Conservation (phyloP, 768 basidiomycete genomes). For the Boletus rubescentipes region DNA sequence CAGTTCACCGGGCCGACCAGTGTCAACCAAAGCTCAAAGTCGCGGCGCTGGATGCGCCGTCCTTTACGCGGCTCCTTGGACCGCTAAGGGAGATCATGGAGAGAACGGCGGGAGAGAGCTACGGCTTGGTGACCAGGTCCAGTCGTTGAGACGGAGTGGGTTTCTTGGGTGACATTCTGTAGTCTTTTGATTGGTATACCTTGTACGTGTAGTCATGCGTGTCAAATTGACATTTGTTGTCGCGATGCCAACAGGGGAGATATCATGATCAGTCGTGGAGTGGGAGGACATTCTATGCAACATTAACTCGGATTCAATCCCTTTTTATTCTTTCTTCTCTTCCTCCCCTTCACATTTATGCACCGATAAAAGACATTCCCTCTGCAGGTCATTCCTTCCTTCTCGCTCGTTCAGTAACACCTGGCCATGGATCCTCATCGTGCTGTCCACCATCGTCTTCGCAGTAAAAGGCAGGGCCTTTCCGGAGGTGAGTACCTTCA, state of each 20-base stretch:
- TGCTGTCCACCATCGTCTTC: slow-evolving; percentile 17
- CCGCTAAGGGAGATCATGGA: slow-evolving; percentile 93
- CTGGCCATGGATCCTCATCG: slow-evolving; percentile 21
- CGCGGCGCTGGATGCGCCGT: slow-evolving; percentile 87
- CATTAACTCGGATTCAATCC: neutral
- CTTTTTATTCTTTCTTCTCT: neutral
- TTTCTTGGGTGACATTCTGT: slow-evolving; percentile 6
- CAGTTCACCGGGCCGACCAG: slow-evolving; percentile 47
- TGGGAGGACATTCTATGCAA: slow-evolving; percentile 8
- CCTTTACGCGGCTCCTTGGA: slow-evolving; percentile 92
- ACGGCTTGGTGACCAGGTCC: slow-evolving; percentile 40
- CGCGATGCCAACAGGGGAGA: slow-evolving; percentile 32
- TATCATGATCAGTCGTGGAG: slow-evolving; percentile 3
- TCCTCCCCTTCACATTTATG: slow-evolving; percentile 9
- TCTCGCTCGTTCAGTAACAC: slow-evolving; percentile 14
- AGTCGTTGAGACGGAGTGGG: slow-evolving; percentile 28
- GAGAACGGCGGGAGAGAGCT: slow-evolving; percentile 77
- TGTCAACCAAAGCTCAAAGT: slow-evolving; percentile 76
- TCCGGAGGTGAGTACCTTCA: slow-evolving; percentile 26
- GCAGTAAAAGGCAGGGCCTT: slow-evolving; percentile 29
- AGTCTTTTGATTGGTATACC: slow-evolving; percentile 8
- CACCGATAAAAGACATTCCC: neutral
- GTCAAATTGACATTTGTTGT: slow-evolving; percentile 10
- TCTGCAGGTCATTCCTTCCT: slow-evolving; percentile 24
- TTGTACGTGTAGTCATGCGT: neutral